Evolutionary conservation across 2,329 filamentous ascomycete species (phyloP), one percentile per base, ranked within the genome.

Genomic region (Phialemonium atrogriseum): DNA sequence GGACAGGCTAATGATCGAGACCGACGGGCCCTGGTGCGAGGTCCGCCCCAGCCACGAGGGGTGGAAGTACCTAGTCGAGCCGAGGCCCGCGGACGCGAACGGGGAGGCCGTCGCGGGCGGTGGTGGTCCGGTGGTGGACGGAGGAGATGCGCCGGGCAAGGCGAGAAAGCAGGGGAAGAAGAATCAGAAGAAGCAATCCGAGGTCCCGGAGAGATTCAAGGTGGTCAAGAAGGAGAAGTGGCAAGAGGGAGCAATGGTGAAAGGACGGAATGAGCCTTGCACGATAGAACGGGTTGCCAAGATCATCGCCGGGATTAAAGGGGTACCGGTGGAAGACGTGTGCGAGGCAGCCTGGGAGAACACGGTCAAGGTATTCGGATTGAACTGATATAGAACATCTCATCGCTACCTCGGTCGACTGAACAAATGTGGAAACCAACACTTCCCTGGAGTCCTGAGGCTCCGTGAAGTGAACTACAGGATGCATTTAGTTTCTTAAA

Each of bases 1-100:
- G 9, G 77, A 88, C 34, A 64, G 80, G 27, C 58, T 98, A 33
- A 93, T 96, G 71, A 77, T 98, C 28, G 91, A 98, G 67, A 98
- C 91, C 0, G 91, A 98, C 53, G 91, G 91, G 3, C 91, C 91
- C 4, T 98, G 91, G 84, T 98, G 91, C 51, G 91, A 98, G 56
- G 89, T 98, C 37, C 70, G 91, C 15, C 80, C 87, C 1, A 85
- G 76, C 18, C 89, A 98, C 59, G 87, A 88, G 18, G 86, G 85
- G 3, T 84, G 80, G 47, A 81, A 80, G 55, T 82, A 80, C 42
- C 57, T 77, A 9, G 54, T 74, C 4, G 61, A 66, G 38, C 56
- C 58, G 34, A 60, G 57, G 44, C 33, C 8, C 5, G 33, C 17
- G 42, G 36, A 37, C 10, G 26, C 23, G 3, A 36, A 38, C 26